Conservation (phyloP, 768 basidiomycete species). For the Pulveroboletus sp. region DNA sequence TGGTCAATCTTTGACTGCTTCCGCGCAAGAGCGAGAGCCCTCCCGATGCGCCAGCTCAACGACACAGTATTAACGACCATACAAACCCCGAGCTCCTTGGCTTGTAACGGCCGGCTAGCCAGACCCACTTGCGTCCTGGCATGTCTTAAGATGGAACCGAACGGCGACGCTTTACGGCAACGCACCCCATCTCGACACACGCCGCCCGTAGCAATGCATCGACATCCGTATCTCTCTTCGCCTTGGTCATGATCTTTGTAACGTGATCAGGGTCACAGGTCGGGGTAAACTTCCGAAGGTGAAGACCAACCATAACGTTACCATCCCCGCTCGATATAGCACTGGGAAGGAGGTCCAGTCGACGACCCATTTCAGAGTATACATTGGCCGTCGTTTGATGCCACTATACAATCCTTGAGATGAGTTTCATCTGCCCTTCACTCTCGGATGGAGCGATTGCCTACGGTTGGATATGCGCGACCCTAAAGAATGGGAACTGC, state of each 20-base stretch:
- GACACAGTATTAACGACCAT: conserved; percentile 52
- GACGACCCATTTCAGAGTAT: conserved; percentile 25
- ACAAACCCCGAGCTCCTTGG: conserved; percentile 32
- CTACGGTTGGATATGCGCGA: conserved; percentile 32
- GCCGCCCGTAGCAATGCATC: conserved; percentile 44
- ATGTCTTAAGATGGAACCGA: neutral
- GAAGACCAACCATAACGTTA: conserved; percentile 28
- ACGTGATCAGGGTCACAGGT: conserved; percentile 12
- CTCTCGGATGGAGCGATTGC: conserved; percentile 12
- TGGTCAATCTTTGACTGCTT: conserved; percentile 40
- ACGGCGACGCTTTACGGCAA: neutral
- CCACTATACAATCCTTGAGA: conserved; percentile 14
- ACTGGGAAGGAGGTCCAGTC: conserved; percentile 28
- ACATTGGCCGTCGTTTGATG: conserved; percentile 31
- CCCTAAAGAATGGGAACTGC: conserved; percentile 24
- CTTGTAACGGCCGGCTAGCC: conserved; percentile 38
- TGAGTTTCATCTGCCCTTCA: conserved; percentile 3
- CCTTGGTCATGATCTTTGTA: conserved; percentile 38
- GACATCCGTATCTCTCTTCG: conserved; percentile 39
- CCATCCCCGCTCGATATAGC: conserved; percentile 37
- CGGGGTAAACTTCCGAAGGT: neutral
- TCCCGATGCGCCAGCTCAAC: conserved; percentile 59
- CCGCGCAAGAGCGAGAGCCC: conserved; percentile 50
- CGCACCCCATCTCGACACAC: conserved; percentile 47
- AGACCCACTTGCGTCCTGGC: conserved; percentile 41